Base-by-base conservation (phyloP, 345 rosid genomes). In the Gossypioides kirkii region DNA sequence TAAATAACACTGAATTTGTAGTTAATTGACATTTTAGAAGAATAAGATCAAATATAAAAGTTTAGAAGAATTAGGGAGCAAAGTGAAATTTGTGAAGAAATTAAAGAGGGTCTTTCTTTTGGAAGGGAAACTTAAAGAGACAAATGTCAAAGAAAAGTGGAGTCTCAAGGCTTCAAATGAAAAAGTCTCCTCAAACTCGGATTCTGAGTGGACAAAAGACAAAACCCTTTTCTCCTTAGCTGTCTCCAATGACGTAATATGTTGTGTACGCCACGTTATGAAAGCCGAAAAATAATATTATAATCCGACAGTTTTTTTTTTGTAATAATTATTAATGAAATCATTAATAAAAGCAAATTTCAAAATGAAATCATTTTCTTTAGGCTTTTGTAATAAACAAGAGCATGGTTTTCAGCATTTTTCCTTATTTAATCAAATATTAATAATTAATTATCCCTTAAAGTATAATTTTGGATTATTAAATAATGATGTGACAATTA, bases 241-340 rank as follows among this genome's bases (percentile, higher is more conserved):
- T 76, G 82, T 72, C 81, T 14, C 0, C 5, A 62, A 64, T 81
- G 82, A 79, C 74, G 76, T 75, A 61, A 50, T n/a, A 50, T 12
- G 41, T 72, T 70, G 79, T 79, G 80, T 61, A 53, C 75, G 47
- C 58, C 68, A 56, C 20, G 16, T 71, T 71, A 1, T 61, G 16
- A 50, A 61, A 4, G 54, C 54, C 8, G 12, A 45, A 50, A 50
- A 50, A 4, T 50, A 3, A 50, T 14, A 50, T 50, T 49, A 49
- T 49, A 49, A 49, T 18, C 0, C 18, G 4, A 11, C 0, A 13
- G 1, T 13, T 47, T 45, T 9, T 1, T 8, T 45, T 45, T 9
- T 45, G 10, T 43, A 7, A 8, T 45, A 45, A 45, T 8, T 45
- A 45, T 8, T 8, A 11, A 45, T 28, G 38, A 23, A 23, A 23